Conservation (phyloP, 202 grass and related monocot species). For the Eragrostis tef region DNA sequence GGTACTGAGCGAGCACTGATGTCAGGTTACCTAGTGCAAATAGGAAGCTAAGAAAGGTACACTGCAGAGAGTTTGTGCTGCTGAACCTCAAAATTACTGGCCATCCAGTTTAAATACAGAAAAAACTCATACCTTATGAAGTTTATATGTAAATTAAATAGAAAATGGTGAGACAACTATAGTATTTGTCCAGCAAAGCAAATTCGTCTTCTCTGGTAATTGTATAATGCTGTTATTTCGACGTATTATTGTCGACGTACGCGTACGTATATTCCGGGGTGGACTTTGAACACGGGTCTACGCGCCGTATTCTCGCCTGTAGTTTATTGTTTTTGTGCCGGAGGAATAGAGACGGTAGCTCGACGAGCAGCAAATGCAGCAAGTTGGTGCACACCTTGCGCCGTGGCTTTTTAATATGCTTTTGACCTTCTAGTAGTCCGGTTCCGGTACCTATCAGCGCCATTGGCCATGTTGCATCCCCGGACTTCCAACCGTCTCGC, state of each 20-base stretch:
- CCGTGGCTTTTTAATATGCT: slow-evolving; percentile 51
- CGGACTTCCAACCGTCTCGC: slow-evolving; percentile 44
- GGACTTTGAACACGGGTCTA: slow-evolving; percentile 57
- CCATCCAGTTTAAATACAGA: not conserved
- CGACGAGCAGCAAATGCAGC: not conserved
- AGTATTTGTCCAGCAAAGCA: not conserved
- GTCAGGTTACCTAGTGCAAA: slow-evolving; percentile 7
- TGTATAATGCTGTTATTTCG: not conserved
- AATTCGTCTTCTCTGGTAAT: not conserved
- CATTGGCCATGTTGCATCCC: slow-evolving; percentile 49
- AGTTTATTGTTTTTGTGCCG: slow-evolving; percentile 19
- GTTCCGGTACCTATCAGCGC: slow-evolving; percentile 49
- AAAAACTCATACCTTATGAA: no score
- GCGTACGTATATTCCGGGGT: not conserved
- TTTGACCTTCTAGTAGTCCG: slow-evolving; percentile 59
- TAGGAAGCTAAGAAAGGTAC: not conserved
- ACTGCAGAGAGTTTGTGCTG: not conserved
- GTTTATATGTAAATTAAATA: no score
- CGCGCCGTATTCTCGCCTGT: slow-evolving; percentile 4
- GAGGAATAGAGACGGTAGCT: slow-evolving; percentile 20
- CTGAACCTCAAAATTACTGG: not conserved
- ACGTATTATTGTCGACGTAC: slow-evolving; percentile 20
- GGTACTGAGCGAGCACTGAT: not conserved
- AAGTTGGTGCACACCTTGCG: slow-evolving; percentile 53
- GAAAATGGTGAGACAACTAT: no score